phyloP scores from a whole-genome alignment of 345 rosid species.

The Carallia pectinifolia region DNA sequence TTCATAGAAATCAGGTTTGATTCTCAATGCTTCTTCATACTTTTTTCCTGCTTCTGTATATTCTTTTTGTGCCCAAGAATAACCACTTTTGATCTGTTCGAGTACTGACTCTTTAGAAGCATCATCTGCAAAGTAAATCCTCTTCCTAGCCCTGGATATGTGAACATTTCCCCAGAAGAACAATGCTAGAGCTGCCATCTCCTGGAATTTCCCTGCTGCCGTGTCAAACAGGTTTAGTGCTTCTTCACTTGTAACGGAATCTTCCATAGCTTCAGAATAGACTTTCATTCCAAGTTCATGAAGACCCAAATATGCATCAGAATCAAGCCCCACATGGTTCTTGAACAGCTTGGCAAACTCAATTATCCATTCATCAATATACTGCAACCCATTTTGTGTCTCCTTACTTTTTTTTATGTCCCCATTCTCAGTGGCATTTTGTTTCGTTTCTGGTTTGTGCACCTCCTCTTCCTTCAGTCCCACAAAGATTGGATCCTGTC shows the following conservation, averaged over 20 bases:
- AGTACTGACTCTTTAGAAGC: constrained; percentile 53
- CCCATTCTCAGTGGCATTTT: constrained; percentile 29
- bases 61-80: constrained; percentile 60
- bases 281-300: constrained; percentile 80
- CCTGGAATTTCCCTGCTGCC: constrained; percentile 84
- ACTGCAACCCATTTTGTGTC: constrained; percentile 32
- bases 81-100: constrained; percentile 52
- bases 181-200: constrained; percentile 81
- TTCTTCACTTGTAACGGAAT: constrained; percentile 77
- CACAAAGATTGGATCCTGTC: constrained; percentile 54
- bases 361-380: constrained; percentile 79
- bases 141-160: constrained; percentile 82
- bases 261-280: constrained; percentile 92
- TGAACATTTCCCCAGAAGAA: constrained; percentile 85
- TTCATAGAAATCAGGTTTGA: constrained; percentile 80
- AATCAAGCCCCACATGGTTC: constrained; percentile 66
- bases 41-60: constrained; percentile 52
- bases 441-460: constrained; percentile 6
- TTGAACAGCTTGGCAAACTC: constrained; percentile 80
- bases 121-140: constrained; percentile 50
- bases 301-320: constrained; percentile 64
- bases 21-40: constrained; percentile 73
- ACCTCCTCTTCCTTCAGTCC: constrained; percentile 34
- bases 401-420: constrained; percentile 29
- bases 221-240: constrained; percentile 64